Evolutionary conservation across 169 alveolate genomes (phyloP), one percentile per base, ranked within the genome.

Genomic region (Pseudocohnilembus persalinus): DNA sequence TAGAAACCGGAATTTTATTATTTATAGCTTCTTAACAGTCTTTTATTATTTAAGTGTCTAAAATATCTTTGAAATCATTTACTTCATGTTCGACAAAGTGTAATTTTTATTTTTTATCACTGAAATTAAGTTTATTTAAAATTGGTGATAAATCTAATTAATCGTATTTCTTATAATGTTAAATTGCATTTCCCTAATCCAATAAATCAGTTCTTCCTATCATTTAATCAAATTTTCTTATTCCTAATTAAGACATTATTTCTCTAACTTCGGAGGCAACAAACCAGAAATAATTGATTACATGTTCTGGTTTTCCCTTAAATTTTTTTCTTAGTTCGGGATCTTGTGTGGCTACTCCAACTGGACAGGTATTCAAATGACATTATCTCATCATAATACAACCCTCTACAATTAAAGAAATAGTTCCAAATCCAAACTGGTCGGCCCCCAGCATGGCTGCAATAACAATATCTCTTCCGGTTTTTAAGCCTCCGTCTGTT

Each of bases 351-450:
- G 95, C 93, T 31, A 94, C 89, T 0, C 97, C 97, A 73, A 94
- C 97, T 0, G 97, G 95, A 84, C 97, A 94, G 24, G 94, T 94
- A 84, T 92, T 92, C 73, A 92, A 83, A 77, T 94, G 97, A 74
- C 97, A 94, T 90, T 94, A 90, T 88, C 97, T 85, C 95, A 94
- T 92, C 97, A 94, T 94, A 75, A 94, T 90, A 87, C 97, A 94
- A 1, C 97, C 97, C 80, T 92, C 81, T 27, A 94, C 76, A 82
- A 94, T 92, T 87, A 94, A 63, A 31, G 97, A 95, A 68, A 91
- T 92, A 0, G 97, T 94, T 29, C 96, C 89, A 90, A 94, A 88
- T 29, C 93, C 93, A 49, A 94, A 88, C 74, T 93, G 87, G 82
- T 94, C 97, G 0, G 96, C 95, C 29, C 97, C 97, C 77, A 94